These are phyloP conservation scores for Hysterangium stoloniferum DNA, from an alignment of 768 basidiomycete genomes.

Conservation along the genomic window DNA sequence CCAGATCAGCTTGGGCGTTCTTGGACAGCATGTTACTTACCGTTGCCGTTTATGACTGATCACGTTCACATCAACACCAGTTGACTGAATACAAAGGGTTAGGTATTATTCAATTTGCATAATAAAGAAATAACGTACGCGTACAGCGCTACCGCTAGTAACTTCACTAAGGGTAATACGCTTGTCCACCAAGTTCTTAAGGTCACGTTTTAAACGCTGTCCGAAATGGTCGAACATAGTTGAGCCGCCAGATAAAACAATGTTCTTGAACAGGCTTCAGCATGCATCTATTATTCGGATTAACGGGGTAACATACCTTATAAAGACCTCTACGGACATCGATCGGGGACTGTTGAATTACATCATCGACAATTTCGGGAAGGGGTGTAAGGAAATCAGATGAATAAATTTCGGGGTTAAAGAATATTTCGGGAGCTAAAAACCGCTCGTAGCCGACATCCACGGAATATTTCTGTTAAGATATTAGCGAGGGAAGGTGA, in stretches of 20 bases:
- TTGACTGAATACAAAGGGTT: conserved; percentile 48
- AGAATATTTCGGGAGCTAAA: conserved; percentile 98
- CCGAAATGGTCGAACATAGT: conserved; percentile 99
- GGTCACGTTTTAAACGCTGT: conserved; percentile 90
- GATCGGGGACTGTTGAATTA: conserved; percentile 93
- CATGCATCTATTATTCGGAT: neutral
- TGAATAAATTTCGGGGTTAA: conserved; percentile 98
- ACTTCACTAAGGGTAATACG: conserved; percentile 71
- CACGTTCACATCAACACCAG: conserved; percentile 96
- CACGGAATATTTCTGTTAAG: conserved; percentile 74
- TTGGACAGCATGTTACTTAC: conserved; percentile 39
- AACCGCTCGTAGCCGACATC: conserved; percentile 99
- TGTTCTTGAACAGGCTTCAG: conserved; percentile 54
- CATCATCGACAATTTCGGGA: conserved; percentile 91
- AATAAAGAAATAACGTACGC: conserved; percentile 39
- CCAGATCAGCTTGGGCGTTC: neutral
- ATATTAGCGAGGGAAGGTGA: conserved; percentile 8
- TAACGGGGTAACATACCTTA: conserved; percentile 51
- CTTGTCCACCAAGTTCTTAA: conserved; percentile 90
- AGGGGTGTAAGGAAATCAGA: conserved; percentile 96
- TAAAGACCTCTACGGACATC: conserved; percentile 95
- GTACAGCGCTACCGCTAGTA: conserved; percentile 66
- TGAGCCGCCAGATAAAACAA: conserved; percentile 92
- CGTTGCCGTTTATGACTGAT: conserved; percentile 97
- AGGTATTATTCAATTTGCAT: neutral